Base-by-base conservation (phyloP, 768 basidiomycete genomes). In the Lactarius evosmus region DNA sequence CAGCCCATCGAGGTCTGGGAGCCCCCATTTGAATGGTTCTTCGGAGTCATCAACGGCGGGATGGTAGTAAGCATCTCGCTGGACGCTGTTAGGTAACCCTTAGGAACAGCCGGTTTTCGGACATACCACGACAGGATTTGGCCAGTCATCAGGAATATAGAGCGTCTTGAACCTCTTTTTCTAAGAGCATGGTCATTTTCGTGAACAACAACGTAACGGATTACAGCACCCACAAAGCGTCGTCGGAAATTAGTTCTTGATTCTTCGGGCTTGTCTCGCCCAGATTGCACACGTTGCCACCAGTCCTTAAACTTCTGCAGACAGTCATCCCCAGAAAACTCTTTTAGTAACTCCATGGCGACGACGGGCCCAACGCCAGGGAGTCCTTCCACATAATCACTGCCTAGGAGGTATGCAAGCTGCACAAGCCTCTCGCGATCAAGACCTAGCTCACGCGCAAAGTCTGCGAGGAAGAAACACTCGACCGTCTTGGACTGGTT, bases 401-500 rank as follows among this genome's bases (percentile, higher is more conserved):
- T 96, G 30, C 97, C 97, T 5, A 99, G 82, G 16, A 99, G 81
- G 74, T 97, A 97, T 11, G 97, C 97, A 34, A 99, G 79, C 34
- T 88, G 84, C 60, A 98, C 83, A 49, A 98, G 84, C 17, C 89
- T 87, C 69, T 92, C 93, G 29, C 94, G 82, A 55, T 91, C 88
- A 27, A 98, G 78, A 6, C 92, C 89, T 11, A 99, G 80, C 74
- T 99, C 97, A 49, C 95, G 83, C 41, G 82, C 82, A 55, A 98
- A 82, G 72, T 99, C 97, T 6, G 84, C 75, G 2, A 86, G 77
- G 38, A 97, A 78, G 79, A 97, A 99, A 72, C 94, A 95, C 75
- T 99, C 97, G 60, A 98, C 97, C 4, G 95, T 98, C 79, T 98
- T 98, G 54, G 92, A 91, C 75, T 98, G 96, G 73, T 98, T 98